Base-by-base conservation (phyloP, 495 filamentous ascomycete genomes). In the Penicillium coprophilum region DNA sequence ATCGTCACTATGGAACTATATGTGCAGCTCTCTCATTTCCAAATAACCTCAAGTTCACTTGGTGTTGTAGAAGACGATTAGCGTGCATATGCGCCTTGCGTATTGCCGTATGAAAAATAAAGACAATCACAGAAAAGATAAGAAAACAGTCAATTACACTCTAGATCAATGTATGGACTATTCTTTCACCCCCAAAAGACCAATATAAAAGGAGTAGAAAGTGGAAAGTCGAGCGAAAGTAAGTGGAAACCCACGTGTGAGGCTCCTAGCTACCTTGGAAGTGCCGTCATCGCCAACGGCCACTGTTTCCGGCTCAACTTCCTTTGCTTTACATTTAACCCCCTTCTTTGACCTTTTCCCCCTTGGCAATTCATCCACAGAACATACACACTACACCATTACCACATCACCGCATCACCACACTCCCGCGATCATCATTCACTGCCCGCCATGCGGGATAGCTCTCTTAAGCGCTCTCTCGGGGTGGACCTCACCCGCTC, bases 381-480 rank as follows among this genome's bases (percentile, higher is more conserved):
- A 46, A 17, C 7, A 17, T 1, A 47, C 15, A 27, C 27, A 20
- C 5, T 36, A 6, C 32, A 36, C 1, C n/a, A 38, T 8, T 38
- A n/a, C 34, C n/a, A 8, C 1, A 38, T 6, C 15, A 38, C 34
- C n/a, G 2, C 6, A 38, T 15, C 3, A 50, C 54, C 61, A 51
- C n/a, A 52, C 53, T n/a, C n/a, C n/a, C 36, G 45, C 44, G 9
- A 36, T 31, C 55, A 55, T 61, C 53, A 43, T 20, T 34, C 50
- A 41, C 27, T 65, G 64, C 68, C 60, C 54, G 82, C 79, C 80
- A 68, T 72, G 58, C 80, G 83, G 61, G 83, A 84, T 52, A 75
- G 66, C 46, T 85, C 79, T 45, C 72, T 72, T 57, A 77, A 80
- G 59, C 84, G 88, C 73, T 87, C 86, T 19, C 78, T 91, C 55